phyloP scores from a whole-genome alignment of 805 yeast species.

The Zygotorulaspora danielsina region DNA sequence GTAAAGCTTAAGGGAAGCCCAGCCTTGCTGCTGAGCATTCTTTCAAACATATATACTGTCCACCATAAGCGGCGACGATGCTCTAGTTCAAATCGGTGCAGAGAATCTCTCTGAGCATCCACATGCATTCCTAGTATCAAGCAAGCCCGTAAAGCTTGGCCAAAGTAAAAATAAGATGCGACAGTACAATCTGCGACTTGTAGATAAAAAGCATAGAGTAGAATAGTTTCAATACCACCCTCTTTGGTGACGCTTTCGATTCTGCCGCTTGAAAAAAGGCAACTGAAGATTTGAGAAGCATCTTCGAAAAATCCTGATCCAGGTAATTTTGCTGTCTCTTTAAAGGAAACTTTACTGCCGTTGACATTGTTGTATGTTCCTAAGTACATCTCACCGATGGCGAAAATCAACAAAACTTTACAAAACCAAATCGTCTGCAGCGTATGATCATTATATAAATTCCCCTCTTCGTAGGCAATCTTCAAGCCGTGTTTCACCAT shows the following conservation, averaged over 20 bases:
- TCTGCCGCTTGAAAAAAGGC: constrained; percentile 73
- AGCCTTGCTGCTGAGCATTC: constrained; percentile 79
- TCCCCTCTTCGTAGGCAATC: constrained; percentile 51
- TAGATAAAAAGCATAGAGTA: constrained; percentile 70
- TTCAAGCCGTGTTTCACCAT: constrained; percentile 62
- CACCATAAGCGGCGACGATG: constrained; percentile 82
- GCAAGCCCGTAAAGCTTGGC: constrained; percentile 68
- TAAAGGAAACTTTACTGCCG: constrained; percentile 36
- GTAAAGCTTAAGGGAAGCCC: constrained; percentile 76
- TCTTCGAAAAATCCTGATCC: constrained; percentile 76
- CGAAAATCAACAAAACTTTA: constrained; percentile 66
- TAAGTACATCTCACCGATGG: constrained; percentile 77
- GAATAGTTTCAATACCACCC: constrained; percentile 73
- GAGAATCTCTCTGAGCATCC: constrained; percentile 67
- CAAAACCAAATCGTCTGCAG: constrained; percentile 79
- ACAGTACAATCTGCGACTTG: constrained; percentile 84
- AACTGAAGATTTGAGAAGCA: constrained; percentile 75
- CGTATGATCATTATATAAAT: constrained; percentile 46
- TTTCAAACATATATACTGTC: constrained; percentile 79
- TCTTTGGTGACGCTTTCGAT: constrained; percentile 72
- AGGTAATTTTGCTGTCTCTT: constrained; percentile 50
- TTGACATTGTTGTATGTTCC: constrained; percentile 64
- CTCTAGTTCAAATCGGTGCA: constrained; percentile 68
- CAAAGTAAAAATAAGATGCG: constrained; percentile 76
- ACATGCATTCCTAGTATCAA: constrained; percentile 76